A percentile compares a stretch with the other conserved stretches of the same genome.
phyloP scores from a whole-genome alignment of 306 rosid genomes.

The Trifolium pratense region DNA sequence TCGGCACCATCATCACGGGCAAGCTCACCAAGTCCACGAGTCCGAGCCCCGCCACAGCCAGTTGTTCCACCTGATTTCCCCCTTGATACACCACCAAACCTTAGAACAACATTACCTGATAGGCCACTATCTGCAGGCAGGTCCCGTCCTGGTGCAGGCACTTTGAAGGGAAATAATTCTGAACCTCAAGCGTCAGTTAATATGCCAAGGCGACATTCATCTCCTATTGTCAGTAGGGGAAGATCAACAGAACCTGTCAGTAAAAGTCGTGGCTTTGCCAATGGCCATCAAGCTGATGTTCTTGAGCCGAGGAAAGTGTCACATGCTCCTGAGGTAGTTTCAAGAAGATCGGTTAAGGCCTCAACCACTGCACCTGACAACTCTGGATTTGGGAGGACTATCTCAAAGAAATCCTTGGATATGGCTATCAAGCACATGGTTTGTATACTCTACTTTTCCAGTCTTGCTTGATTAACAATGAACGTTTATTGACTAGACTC shows the following conservation, averaged over 20 bases:
- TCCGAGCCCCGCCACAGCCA: constrained; percentile 81
- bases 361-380: constrained; percentile 69
- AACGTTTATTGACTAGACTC: constrained; percentile 16
- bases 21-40: constrained; percentile 86
- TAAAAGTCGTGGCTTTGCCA: constrained; percentile 66
- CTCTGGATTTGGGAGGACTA: constrained; percentile 87
- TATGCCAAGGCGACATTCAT: constrained; percentile 71
- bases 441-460: constrained; percentile 40
- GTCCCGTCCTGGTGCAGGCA: constrained; percentile 70
- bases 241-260: constrained; percentile 69
- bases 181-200: constrained; percentile 57
- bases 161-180: constrained; percentile 59
- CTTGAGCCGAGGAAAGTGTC: constrained; percentile 65
- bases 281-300: constrained; percentile 66
- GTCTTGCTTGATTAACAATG: constrained; percentile 2
- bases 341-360: constrained; percentile 73
- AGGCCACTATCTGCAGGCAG: constrained; percentile 97
- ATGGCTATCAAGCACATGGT: constrained; percentile 99
- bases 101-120: constrained; percentile 85
- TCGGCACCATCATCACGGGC: constrained; percentile 82
- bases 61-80: constrained; percentile 88
- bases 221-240: constrained; percentile 81
- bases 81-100: constrained; percentile 93
- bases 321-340: constrained; percentile 60
- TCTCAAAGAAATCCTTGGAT: constrained; percentile 95